Evolutionary conservation across 345 rosid genomes (phyloP).

Genomic region (Draba incana): DNA sequence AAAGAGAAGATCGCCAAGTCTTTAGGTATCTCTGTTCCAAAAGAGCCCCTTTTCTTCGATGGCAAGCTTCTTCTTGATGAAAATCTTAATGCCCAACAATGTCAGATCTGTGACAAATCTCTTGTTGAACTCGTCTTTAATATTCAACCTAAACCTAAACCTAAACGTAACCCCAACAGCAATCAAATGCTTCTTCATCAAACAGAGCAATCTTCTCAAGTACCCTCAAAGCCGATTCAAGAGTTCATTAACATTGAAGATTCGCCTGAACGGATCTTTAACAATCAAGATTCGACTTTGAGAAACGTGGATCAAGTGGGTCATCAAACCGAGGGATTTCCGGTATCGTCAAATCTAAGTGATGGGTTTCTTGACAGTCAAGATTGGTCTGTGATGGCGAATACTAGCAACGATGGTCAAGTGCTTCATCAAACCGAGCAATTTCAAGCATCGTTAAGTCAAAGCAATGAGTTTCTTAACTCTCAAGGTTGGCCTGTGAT

Average conservation of each 20-base stretch:
- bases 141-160: slow-evolving; percentile 22
- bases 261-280: no score
- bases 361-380: no score
- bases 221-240: no score
- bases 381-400: no score
- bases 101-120: slow-evolving; percentile 56
- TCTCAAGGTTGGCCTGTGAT: no score
- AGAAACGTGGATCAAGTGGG: not conserved
- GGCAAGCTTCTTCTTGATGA: slow-evolving; percentile 54
- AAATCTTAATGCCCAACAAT: slow-evolving; percentile 50
- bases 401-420: not conserved
- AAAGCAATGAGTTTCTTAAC: no score
- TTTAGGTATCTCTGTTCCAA: slow-evolving; percentile 51
- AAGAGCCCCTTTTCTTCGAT: slow-evolving; percentile 61
- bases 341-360: no score
- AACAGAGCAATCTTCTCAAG: not conserved
- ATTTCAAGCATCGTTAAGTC: no score
- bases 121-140: slow-evolving; percentile 48
- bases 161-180: not conserved
- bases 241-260: no score
- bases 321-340: not conserved
- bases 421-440: not conserved
- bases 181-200: slow-evolving; percentile 1
- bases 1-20: slow-evolving; percentile 64
- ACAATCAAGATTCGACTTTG: no score